Percentiles rank a stretch among this genome's conserved stretches.
Conservation (phyloP, 169 alveolate species). For the Eimeria necatrix region DNA sequence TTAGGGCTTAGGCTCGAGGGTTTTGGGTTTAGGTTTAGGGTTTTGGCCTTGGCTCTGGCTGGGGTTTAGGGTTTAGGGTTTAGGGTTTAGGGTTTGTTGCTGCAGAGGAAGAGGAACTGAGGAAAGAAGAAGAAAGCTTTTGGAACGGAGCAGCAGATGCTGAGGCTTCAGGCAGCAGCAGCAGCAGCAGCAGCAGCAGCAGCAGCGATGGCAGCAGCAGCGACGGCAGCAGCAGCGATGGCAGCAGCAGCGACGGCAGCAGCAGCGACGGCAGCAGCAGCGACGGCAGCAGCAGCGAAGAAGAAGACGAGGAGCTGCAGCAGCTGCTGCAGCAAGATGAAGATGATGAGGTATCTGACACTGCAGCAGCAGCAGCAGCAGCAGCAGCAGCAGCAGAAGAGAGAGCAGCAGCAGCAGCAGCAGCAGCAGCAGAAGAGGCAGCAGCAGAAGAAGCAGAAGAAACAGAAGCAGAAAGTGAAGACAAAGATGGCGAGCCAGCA, state of each 20-base stretch:
- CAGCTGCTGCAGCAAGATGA: neutral
- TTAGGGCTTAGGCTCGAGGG: too few species aligned
- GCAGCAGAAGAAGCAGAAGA: constrained; percentile 13
- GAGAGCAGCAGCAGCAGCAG: constrained; percentile 23
- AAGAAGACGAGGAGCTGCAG: neutral
- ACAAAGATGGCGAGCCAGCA: neutral
- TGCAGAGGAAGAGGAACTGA: constrained; percentile 39
- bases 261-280: constrained; percentile 8
- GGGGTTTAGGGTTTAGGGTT: too few species aligned
- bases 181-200: constrained; percentile 61
- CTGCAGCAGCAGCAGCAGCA: neutral
- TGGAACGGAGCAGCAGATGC: neutral
- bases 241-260: constrained; percentile 16
- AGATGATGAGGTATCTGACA: neutral
- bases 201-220: neutral
- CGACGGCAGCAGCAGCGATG: constrained; percentile 34
- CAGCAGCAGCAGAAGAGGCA: neutral
- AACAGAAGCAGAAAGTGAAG: neutral
- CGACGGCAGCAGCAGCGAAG: neutral
- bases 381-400: constrained; percentile 34
- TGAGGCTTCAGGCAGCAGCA: constrained; percentile 37
- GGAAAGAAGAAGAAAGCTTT: neutral
- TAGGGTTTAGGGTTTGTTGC: constrained; percentile 35
- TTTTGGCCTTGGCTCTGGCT: too few species aligned
- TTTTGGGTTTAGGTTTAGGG: too few species aligned